Conservation (phyloP, 345 rosid genomes). For the Firmiana major region DNA sequence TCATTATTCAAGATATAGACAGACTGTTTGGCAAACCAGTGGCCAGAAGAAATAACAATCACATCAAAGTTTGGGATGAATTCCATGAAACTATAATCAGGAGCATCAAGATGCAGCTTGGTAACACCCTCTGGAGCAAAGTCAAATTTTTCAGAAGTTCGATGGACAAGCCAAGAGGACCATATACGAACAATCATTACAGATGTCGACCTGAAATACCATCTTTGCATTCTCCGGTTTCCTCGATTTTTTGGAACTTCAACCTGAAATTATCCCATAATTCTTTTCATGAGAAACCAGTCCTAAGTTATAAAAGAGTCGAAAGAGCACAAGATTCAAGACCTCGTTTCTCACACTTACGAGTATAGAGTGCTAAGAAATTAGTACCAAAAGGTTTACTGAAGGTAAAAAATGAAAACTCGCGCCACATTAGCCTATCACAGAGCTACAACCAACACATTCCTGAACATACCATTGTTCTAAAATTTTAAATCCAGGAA, state of each 20-base stretch:
- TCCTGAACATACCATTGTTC: background rate
- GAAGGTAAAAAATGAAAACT: background rate
- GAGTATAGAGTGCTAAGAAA: background rate
- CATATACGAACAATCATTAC: conserved; percentile 80
- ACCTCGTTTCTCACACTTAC: background rate
- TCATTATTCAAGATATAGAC: conserved; percentile 74
- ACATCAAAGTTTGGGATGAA: conserved; percentile 64
- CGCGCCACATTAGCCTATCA: background rate
- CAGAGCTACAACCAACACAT: background rate
- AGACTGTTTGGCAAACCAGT: conserved; percentile 97
- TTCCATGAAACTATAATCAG: conserved; percentile 72
- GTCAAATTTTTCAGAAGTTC: conserved; percentile 51
- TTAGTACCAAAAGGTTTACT: background rate
- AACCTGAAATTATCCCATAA: conserved; percentile 48
- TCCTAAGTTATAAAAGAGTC: background rate
- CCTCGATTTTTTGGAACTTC: conserved; percentile 92
- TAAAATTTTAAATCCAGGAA: background rate
- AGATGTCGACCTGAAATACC: conserved; percentile 65
- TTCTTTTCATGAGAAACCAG: background rate
- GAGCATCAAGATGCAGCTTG: conserved; percentile 83
- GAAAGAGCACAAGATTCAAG: background rate
- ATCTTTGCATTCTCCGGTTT: conserved; percentile 82
- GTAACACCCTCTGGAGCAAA: conserved; percentile 71
- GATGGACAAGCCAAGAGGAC: conserved; percentile 97
- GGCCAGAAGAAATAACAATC: conserved; percentile 86